Evolutionary conservation across 2,329 filamentous ascomycete genomes (phyloP).

Genomic region (Camillea tinctor): DNA sequence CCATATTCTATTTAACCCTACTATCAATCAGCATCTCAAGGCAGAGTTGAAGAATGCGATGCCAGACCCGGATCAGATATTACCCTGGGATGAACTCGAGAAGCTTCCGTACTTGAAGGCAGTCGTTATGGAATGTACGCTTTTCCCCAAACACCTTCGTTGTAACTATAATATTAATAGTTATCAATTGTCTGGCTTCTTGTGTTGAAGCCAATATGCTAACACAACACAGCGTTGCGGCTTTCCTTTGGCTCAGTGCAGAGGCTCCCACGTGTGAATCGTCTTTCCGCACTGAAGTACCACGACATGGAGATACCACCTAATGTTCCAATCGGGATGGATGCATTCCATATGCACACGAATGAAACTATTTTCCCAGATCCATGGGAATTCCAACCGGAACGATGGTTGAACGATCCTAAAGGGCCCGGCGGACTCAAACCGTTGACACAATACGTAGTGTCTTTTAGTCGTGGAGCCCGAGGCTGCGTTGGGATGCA

Average conservation of each 20-base stretch:
- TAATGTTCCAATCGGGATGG: constrained; percentile 13
- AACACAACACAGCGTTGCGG: constrained; percentile 7
- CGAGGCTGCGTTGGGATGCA: constrained; percentile 36
- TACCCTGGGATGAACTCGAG: constrained; percentile 15
- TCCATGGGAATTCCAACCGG: constrained; percentile 13
- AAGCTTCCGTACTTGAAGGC: constrained; percentile 12
- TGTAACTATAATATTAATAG: too few relatives aligned
- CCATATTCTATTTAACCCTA: constrained; percentile 11
- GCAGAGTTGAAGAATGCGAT: constrained; percentile 10
- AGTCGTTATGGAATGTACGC: constrained; percentile 4
- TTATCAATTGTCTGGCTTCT: too few relatives aligned
- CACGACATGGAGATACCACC: constrained; percentile 15
- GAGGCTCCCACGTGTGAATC: constrained; percentile 16
- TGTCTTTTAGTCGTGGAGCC: constrained; percentile 35
- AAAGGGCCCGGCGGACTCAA: constrained; percentile 8
- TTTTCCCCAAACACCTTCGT: background rate
- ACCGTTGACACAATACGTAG: constrained; percentile 15
- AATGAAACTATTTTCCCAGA: constrained; percentile 17
- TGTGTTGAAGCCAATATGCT: background rate
- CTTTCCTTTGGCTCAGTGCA: constrained; percentile 11
- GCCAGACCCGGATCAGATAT: constrained; percentile 9
- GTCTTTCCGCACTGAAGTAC: constrained; percentile 7
- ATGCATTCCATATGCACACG: constrained; percentile 20
- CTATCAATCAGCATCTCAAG: background rate
- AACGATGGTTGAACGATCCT: constrained; percentile 20